A percentile compares a stretch with the other conserved stretches of the same genome.
Evolutionary conservation across 2,329 filamentous ascomycete genomes (phyloP).

Genomic region (Fusarium pseudoanthophilum): DNA sequence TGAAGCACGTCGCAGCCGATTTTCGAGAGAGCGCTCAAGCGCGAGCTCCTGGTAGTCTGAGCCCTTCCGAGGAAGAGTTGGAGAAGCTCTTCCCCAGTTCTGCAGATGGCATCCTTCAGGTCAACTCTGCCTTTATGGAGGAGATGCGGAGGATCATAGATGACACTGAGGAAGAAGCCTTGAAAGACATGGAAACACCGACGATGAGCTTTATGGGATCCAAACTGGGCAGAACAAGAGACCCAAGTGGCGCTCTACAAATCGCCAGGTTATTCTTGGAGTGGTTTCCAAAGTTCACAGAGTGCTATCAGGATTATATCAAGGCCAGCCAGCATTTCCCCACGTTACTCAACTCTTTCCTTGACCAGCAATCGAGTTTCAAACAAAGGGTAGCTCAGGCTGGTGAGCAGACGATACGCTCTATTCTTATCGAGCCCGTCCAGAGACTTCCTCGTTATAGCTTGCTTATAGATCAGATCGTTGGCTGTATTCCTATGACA

Average conservation of each 20-base stretch:
- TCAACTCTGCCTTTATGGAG: constrained; percentile 84
- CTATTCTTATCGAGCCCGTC: constrained; percentile 93
- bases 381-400: constrained; percentile 81
- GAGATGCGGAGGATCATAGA: constrained; percentile 82
- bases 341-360: constrained; percentile 79
- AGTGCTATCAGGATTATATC: constrained; percentile 94
- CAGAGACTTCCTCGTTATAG: constrained; percentile 95
- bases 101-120: constrained; percentile 80
- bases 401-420: constrained; percentile 90
- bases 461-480: constrained; percentile 94
- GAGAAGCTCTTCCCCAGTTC: constrained; percentile 83
- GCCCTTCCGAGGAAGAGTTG: constrained; percentile 77
- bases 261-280: constrained; percentile 86
- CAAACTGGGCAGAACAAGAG: constrained; percentile 64
- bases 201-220: constrained; percentile 56
- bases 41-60: constrained; percentile 69
- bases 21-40: constrained; percentile 76
- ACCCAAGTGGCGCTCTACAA: constrained; percentile 80
- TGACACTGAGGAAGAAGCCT: constrained; percentile 82
- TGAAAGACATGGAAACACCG: constrained; percentile 76
- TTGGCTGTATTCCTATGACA: constrained; percentile 83
- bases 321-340: constrained; percentile 89
- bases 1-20: constrained; percentile 82
- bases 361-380: constrained; percentile 85
- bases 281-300: constrained; percentile 92